These are phyloP conservation scores for Phytophthora rubi DNA, from an alignment of 352 stramenopile genomes.

Conservation along the genomic window DNA sequence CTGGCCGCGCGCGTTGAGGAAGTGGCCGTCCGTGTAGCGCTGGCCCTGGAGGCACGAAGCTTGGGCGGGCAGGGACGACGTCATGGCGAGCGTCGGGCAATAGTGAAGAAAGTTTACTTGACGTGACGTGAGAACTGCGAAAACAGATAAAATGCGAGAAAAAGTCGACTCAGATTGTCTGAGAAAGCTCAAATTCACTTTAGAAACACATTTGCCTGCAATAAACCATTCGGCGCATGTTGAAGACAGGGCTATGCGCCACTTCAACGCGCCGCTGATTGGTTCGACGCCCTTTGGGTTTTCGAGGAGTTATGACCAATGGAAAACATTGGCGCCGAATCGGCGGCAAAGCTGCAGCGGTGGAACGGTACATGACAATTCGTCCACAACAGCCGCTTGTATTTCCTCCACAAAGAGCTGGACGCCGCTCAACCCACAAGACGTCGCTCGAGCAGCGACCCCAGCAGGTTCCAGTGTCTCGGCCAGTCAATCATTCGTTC, in stretches of 20 bases:
- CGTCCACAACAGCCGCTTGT: too few species aligned
- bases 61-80: slow-evolving; percentile 8
- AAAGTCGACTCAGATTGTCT: neutral
- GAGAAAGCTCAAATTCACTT: neutral
- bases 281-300: neutral
- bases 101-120: neutral
- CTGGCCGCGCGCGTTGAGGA: slow-evolving; percentile 55
- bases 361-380: neutral
- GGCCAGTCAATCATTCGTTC: slow-evolving; percentile 16
- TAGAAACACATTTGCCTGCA: neutral
- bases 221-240: neutral
- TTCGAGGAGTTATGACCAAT: neutral
- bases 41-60: slow-evolving; percentile 20
- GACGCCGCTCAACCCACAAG: neutral
- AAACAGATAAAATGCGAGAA: neutral
- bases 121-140: neutral
- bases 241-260: neutral
- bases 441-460: neutral
- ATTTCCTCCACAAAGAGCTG: neutral
- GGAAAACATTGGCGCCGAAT: neutral
- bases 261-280: neutral
- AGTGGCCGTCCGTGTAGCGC: slow-evolving; percentile 47
- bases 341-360: neutral
- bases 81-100: slow-evolving; percentile 8
- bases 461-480: slow-evolving; percentile 1